phyloP scores from a whole-genome alignment of 2,329 filamentous ascomycete species.

The Oidium heveae region DNA sequence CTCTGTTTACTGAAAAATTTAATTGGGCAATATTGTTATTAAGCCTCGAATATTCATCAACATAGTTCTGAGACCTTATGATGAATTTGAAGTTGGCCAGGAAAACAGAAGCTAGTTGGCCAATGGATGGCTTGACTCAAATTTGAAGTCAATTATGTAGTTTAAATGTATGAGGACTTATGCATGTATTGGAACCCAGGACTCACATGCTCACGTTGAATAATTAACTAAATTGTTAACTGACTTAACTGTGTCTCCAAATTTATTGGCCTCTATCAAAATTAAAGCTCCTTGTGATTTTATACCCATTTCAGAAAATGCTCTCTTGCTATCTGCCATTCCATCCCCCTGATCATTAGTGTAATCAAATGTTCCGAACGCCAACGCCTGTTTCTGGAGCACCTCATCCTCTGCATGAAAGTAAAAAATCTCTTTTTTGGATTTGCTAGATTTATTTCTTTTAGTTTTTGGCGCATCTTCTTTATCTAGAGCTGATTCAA shows the following conservation, averaged over 20 bases:
- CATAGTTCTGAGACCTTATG: no score
- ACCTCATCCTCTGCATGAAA: constrained; percentile 95
- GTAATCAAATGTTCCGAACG: constrained; percentile 47
- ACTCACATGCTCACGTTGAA: no score
- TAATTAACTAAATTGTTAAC: constrained; percentile 53
- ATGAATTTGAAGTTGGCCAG: no score
- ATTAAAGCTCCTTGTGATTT: constrained; percentile 65
- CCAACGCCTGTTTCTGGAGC: constrained; percentile 49
- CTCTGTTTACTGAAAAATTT: no score
- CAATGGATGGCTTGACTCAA: no score
- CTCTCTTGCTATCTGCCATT: constrained; percentile 70
- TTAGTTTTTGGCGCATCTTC: constrained; percentile 34
- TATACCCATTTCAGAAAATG: constrained; percentile 83
- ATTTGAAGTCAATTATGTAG: no score
- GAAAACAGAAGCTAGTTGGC: no score
- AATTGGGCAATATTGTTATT: no score
- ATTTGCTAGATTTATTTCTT: constrained; percentile 36
- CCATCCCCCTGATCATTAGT: constrained; percentile 54
- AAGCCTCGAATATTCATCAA: no score
- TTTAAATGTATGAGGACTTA: no score
- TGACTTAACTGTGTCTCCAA: constrained; percentile 49
- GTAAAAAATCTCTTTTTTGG: constrained; percentile 44
- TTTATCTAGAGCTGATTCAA: constrained; percentile 53
- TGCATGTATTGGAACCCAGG: no score
- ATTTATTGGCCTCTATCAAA: constrained; percentile 57